These are phyloP conservation scores for Lyophyllum shimeji DNA, from an alignment of 768 basidiomycete species.

Conservation along the genomic window DNA sequence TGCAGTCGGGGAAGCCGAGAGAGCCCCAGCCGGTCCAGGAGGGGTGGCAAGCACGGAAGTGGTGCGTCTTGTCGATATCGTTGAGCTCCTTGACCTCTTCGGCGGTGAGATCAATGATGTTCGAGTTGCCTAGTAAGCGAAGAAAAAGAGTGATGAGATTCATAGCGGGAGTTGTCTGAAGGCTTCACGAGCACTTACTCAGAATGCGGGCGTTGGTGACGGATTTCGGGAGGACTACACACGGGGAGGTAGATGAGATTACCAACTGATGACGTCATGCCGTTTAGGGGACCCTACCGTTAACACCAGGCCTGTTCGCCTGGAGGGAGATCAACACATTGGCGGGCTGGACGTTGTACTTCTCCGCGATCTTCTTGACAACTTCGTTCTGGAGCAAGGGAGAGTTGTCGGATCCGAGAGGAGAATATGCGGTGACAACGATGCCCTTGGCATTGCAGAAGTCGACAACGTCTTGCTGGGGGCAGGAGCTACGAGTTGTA, in stretches of 20 bases:
- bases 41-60: conserved; percentile 68
- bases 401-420: conserved; percentile 70
- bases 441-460: conserved; percentile 67
- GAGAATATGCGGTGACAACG: conserved; percentile 74
- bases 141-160: background rate
- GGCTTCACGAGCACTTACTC: conserved; percentile 28
- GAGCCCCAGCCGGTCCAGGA: conserved; percentile 38
- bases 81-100: conserved; percentile 62
- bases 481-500: conserved; percentile 45
- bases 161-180: background rate
- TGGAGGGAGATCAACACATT: conserved; percentile 73
- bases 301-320: conserved; percentile 62
- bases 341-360: conserved; percentile 57
- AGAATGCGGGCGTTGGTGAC: conserved; percentile 69
- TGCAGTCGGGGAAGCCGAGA: conserved; percentile 19
- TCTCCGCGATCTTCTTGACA: conserved; percentile 61
- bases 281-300: conserved; percentile 31
- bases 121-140: conserved; percentile 47
- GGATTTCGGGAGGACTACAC: conserved; percentile 70
- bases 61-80: conserved; percentile 56
- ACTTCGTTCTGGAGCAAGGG: conserved; percentile 63
- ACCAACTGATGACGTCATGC: background rate
- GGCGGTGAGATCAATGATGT: conserved; percentile 57
- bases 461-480: conserved; percentile 63
- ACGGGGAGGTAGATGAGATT: conserved; percentile 3